Evolutionary conservation across 345 rosid species (phyloP), one percentile per base, ranked within the genome.

Genomic region (Orychophragmus violaceus): DNA sequence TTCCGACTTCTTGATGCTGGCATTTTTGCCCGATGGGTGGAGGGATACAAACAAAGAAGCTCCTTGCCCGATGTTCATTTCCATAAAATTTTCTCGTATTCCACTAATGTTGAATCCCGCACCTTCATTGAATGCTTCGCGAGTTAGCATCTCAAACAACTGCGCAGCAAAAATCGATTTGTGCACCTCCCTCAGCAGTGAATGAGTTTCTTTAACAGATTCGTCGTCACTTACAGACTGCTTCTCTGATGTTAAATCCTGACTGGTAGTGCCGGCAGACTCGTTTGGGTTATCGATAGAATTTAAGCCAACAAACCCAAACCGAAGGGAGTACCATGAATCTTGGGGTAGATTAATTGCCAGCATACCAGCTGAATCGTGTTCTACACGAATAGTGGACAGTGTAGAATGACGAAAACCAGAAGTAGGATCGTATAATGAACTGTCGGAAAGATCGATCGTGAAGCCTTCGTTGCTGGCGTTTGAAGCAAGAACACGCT

Each of bases 331-430:
- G 57, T 76, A 80, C 56, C 90, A 82, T 55, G 96, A 85, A 70
- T 82, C 81, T 42, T 85, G 83, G 68, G 97, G 89, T 74, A 90
- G 74, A 68, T 79, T 86, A 71, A 94, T 85, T 42, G 97, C 89
- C 67, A 94, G 84, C 96, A 86, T 94, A 64, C 96, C 99, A 54
- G 84, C 92, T 8, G 88, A 81, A 79, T 90, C 92, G 76, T 83
- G 99, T 12, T 93, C 96, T 32, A 93, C 35, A 41, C 87, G 85
- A 63, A 93, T 80, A 8, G 82, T 77, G 70, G 96, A 86, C 32
- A 88, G 81, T 66, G 85, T 75, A 42, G 90, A 75, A 48, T 89
- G 82, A 37, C 88, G 84, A 54, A 79, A 70, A 18, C 74, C 69
- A 39, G 80, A 65, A 21, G 81, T 68, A 2, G 87, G 74, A 76